These are phyloP conservation scores for Colletotrichum coccodes DNA, from an alignment of 2,329 filamentous ascomycete genomes.

Conservation along the genomic window DNA sequence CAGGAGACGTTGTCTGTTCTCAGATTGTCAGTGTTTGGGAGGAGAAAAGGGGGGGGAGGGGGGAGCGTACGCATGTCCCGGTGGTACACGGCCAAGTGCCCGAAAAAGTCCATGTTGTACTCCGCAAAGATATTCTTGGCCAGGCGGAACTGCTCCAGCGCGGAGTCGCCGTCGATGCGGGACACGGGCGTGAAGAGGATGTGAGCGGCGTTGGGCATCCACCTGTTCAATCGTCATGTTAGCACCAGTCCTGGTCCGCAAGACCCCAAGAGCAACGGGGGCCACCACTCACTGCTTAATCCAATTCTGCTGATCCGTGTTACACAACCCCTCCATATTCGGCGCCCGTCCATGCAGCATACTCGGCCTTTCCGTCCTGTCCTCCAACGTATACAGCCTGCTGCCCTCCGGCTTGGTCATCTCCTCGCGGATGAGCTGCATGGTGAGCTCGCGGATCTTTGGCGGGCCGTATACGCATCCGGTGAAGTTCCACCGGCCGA, in stretches of 20 bases:
- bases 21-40: not conserved
- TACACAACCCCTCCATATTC: slow-evolving; percentile 46
- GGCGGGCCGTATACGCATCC: slow-evolving; percentile 49
- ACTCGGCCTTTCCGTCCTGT: slow-evolving; percentile 40
- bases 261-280: slow-evolving; percentile 37
- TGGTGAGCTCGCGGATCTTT: slow-evolving; percentile 43
- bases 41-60: not conserved
- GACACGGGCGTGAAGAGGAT: slow-evolving; percentile 49
- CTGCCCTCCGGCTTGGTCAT: slow-evolving; percentile 44
- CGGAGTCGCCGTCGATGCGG: slow-evolving; percentile 44
- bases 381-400: slow-evolving; percentile 45
- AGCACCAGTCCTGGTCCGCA: slow-evolving; percentile 54
- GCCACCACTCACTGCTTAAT: slow-evolving; percentile 27
- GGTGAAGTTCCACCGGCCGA: slow-evolving; percentile 58
- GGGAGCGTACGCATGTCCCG: slow-evolving; percentile 37
- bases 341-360: slow-evolving; percentile 37
- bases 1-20: slow-evolving; percentile 51
- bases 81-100: slow-evolving; percentile 40
- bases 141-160: slow-evolving; percentile 43
- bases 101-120: slow-evolving; percentile 41
- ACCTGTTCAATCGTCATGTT: slow-evolving; percentile 43
- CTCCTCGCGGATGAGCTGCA: slow-evolving; percentile 43
- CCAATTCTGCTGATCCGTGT: slow-evolving; percentile 50
- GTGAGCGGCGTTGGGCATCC: slow-evolving; percentile 49
- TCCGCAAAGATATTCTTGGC: slow-evolving; percentile 37